A percentile compares a stretch with the other conserved stretches of the same genome.
These are phyloP conservation scores for Elymus sibiricus DNA, from an alignment of 176 grass and related monocot genomes.

Conservation along the genomic window DNA sequence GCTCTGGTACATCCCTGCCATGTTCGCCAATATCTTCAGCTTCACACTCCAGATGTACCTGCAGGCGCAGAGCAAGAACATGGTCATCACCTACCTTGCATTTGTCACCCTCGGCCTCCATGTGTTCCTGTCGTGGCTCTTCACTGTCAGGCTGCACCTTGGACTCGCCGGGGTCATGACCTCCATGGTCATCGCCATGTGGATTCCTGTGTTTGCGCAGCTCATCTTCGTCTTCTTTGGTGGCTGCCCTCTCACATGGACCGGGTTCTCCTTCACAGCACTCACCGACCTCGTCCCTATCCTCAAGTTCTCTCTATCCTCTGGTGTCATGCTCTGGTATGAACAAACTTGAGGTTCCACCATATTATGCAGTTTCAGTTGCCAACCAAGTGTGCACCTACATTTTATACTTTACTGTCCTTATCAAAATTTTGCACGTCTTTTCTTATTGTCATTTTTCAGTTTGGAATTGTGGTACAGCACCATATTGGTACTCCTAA, in stretches of 20 bases:
- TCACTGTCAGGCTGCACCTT: slow-evolving; percentile 25
- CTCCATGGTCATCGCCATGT: slow-evolving; percentile 65
- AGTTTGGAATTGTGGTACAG: slow-evolving; percentile 94
- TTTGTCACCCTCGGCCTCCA: slow-evolving; percentile 50
- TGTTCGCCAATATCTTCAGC: slow-evolving; percentile 46
- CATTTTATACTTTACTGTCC: not conserved
- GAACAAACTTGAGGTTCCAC: not conserved
- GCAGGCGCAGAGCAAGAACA: slow-evolving; percentile 80
- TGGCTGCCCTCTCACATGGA: slow-evolving; percentile 76
- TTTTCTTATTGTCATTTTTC: not conserved
- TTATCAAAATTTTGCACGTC: not conserved
- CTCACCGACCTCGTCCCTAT: slow-evolving; percentile 49
- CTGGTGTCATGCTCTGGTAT: slow-evolving; percentile 95
- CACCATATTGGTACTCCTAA: slow-evolving; percentile 77
- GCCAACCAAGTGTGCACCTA: not conserved
- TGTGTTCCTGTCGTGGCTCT: slow-evolving; percentile 53
- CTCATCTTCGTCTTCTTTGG: slow-evolving; percentile 67
- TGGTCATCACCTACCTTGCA: slow-evolving; percentile 62
- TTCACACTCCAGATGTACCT: slow-evolving; percentile 93
- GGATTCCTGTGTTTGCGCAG: slow-evolving; percentile 57
- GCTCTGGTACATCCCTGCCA: slow-evolving; percentile 61
- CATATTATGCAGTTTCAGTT: not conserved
- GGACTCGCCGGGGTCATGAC: slow-evolving; percentile 54
- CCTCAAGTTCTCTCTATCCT: slow-evolving; percentile 69
- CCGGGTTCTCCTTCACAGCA: slow-evolving; percentile 49